phyloP scores from a whole-genome alignment of 2,329 filamentous ascomycete species.

The Chaetomiaceae sp. region DNA sequence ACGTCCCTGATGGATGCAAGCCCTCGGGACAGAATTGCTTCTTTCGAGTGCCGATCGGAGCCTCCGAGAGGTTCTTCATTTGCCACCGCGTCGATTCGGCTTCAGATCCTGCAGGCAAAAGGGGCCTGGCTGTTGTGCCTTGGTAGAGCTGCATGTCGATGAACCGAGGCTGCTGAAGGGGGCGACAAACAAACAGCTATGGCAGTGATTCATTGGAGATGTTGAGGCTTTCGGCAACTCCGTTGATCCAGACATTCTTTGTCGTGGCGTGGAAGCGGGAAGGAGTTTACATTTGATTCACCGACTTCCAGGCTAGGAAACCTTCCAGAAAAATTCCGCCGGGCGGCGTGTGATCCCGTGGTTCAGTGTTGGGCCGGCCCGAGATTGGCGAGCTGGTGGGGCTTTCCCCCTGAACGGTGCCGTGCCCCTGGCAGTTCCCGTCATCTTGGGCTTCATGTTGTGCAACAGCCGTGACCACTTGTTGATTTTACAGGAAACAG shows the following conservation, averaged over 20 bases:
- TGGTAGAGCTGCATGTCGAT: neutral
- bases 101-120: constrained; percentile 2
- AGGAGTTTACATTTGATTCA: constrained; percentile 1
- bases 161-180: neutral
- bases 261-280: neutral
- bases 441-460: neutral
- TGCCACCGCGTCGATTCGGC: constrained; percentile 1
- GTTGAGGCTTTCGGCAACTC: neutral
- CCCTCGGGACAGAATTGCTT: neutral
- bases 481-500: neutral
- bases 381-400: constrained; percentile 1
- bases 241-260: neutral
- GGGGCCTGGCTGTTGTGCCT: neutral
- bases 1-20: too few species aligned
- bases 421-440: neutral
- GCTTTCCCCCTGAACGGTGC: neutral
- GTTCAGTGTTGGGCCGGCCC: neutral
- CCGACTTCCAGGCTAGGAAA: constrained; percentile 3
- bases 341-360: constrained; percentile 1
- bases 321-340: constrained; percentile 11
- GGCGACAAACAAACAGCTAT: too few species aligned
- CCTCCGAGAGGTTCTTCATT: neutral
- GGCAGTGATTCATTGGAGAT: too few species aligned
- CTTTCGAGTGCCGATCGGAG: constrained; percentile 4
- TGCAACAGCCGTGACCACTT: neutral